A percentile compares a stretch with the other conserved stretches of the same genome.
These are phyloP conservation scores for Trichoderma atroviride DNA, from an alignment of 2,329 filamentous ascomycete genomes.

Conservation along the genomic window DNA sequence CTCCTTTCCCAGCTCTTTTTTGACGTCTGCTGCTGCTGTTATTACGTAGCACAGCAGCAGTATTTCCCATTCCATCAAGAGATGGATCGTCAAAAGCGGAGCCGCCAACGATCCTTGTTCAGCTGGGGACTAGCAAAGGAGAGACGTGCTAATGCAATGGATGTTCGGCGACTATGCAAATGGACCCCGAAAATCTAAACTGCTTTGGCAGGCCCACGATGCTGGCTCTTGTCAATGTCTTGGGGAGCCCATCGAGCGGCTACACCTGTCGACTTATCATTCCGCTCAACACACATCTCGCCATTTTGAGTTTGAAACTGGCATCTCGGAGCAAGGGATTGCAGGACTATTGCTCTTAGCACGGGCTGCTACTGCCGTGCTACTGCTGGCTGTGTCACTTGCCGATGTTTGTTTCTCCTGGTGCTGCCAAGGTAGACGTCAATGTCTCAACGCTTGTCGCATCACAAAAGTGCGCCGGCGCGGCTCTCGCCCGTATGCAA, in stretches of 20 bases:
- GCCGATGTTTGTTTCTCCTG: background rate
- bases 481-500: background rate
- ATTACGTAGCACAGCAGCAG: background rate
- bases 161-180: constrained; percentile 16
- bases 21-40: background rate
- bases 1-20: background rate
- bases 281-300: background rate
- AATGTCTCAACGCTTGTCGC: background rate
- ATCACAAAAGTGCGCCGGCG: background rate
- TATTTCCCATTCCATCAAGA: background rate
- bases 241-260: background rate
- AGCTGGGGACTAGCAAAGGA: constrained; percentile 1
- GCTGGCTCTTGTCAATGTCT: background rate
- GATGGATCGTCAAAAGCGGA: constrained; percentile 19
- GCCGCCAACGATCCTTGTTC: background rate
- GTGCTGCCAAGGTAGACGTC: background rate
- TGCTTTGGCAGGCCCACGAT: background rate
- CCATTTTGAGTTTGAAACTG: background rate
- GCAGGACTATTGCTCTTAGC: background rate
- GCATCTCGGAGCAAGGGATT: background rate
- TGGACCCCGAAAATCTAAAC: constrained; percentile 22
- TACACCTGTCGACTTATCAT: no score
- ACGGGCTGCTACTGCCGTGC: background rate
- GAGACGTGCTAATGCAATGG: background rate
- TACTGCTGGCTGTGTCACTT: background rate